Percentiles rank a stretch among this genome's conserved stretches.
These are phyloP conservation scores for Prunus kanzakura DNA, from an alignment of 306 rosid genomes.

Conservation along the genomic window DNA sequence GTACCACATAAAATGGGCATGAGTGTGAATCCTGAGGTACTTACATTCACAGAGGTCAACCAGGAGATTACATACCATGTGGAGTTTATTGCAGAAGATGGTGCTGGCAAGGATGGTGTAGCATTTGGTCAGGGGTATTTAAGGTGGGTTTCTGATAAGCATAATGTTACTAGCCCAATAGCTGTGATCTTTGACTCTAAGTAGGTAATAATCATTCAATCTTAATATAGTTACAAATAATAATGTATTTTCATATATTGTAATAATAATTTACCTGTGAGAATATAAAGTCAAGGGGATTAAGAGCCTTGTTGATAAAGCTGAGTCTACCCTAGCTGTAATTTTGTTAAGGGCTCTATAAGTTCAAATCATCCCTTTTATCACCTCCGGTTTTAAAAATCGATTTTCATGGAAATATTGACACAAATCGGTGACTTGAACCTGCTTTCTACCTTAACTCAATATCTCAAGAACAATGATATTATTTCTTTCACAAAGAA, in stretches of 20 bases:
- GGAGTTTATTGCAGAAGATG: slow-evolving; percentile 25
- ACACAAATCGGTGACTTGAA: too few relatives aligned
- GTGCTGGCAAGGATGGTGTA: background rate
- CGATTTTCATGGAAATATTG: too few relatives aligned
- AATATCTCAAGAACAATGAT: too few relatives aligned
- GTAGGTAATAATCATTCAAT: too few relatives aligned
- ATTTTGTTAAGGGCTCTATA: too few relatives aligned
- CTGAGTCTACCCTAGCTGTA: background rate
- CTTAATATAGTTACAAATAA: background rate
- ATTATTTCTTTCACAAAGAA: too few relatives aligned
- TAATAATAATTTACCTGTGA: background rate
- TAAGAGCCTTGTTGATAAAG: background rate
- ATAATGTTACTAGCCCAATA: slow-evolving; percentile 43
- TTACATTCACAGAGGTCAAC: slow-evolving; percentile 39
- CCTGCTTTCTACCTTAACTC: too few relatives aligned
- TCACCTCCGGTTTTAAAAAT: too few relatives aligned
- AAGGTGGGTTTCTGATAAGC: slow-evolving; percentile 34
- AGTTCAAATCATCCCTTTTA: too few relatives aligned
- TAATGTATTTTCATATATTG: background rate
- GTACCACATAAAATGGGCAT: slow-evolving; percentile 23
- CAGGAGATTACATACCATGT: slow-evolving; percentile 25
- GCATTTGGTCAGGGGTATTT: slow-evolving; percentile 36
- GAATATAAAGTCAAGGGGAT: background rate
- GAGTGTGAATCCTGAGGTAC: slow-evolving; percentile 20
- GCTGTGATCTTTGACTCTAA: slow-evolving; percentile 14